These are phyloP conservation scores for Tulasnella sp. DNA, from an alignment of 768 basidiomycete species.

Conservation along the genomic window DNA sequence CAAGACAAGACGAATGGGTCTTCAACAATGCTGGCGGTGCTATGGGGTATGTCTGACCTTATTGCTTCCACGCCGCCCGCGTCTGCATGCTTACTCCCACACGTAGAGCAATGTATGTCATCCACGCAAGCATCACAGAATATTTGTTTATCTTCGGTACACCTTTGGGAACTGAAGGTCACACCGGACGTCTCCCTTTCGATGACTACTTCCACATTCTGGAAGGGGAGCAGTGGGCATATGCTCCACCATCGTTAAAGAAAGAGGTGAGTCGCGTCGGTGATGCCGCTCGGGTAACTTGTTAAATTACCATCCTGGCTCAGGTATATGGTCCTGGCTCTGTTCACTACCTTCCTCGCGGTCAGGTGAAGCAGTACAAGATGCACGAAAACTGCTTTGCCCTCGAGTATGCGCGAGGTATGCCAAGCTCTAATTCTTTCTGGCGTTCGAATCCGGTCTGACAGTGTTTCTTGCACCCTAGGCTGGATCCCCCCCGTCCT, in stretches of 20 bases:
- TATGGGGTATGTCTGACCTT: slow-evolving; percentile 56
- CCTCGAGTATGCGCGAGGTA: slow-evolving; percentile 90
- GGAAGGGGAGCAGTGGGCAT: slow-evolving; percentile 92
- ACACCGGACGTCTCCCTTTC: slow-evolving; percentile 87
- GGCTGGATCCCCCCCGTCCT: slow-evolving; percentile 98
- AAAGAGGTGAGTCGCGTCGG: slow-evolving; percentile 57
- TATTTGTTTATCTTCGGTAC: slow-evolving; percentile 96
- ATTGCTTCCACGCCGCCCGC: not conserved
- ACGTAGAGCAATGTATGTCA: slow-evolving; percentile 80
- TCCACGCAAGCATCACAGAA: slow-evolving; percentile 95
- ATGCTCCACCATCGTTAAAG: slow-evolving; percentile 70
- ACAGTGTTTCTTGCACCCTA: slow-evolving; percentile 37
- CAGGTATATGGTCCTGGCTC: slow-evolving; percentile 70
- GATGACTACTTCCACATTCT: slow-evolving; percentile 99
- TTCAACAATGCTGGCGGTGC: slow-evolving; percentile 97
- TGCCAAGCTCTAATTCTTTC: slow-evolving; percentile 33
- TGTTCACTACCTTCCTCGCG: slow-evolving; percentile 79
- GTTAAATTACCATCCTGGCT: not conserved
- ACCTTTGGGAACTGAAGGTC: slow-evolving; percentile 94
- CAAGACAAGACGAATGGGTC: slow-evolving; percentile 75
- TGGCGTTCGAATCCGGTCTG: not conserved
- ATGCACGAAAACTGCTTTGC: slow-evolving; percentile 97
- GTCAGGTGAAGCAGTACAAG: slow-evolving; percentile 92
- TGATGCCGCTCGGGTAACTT: not conserved
- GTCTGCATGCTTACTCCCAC: too few relatives aligned